Conservation (phyloP, 352 stramenopile genomes). For the Phytophthora fragariae region DNA sequence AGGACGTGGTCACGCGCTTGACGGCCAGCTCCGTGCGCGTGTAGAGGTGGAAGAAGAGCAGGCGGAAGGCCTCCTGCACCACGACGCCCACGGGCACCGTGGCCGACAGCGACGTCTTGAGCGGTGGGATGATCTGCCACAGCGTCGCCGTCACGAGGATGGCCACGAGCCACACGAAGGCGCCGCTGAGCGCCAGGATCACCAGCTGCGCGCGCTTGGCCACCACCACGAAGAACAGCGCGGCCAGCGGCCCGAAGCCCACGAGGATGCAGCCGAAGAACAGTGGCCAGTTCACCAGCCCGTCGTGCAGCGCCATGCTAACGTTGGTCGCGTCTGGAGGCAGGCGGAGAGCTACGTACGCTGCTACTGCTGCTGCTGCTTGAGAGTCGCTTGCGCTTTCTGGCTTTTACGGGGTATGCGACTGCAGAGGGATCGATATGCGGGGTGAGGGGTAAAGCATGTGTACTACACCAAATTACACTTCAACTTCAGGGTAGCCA, state of each 20-base stretch:
- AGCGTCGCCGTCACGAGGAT: slow-evolving; percentile 81
- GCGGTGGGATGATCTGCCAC: slow-evolving; percentile 77
- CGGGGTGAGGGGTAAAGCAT: background rate
- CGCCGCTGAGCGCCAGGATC: slow-evolving; percentile 81
- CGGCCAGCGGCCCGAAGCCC: slow-evolving; percentile 73
- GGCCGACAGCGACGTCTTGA: slow-evolving; percentile 78
- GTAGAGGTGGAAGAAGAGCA: slow-evolving; percentile 82
- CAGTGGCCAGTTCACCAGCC: slow-evolving; percentile 84
- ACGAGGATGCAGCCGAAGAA: slow-evolving; percentile 86
- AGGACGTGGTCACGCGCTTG: slow-evolving; percentile 76
- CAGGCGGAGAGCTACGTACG: background rate
- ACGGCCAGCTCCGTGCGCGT: slow-evolving; percentile 77
- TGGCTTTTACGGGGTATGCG: background rate
- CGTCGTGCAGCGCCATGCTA: slow-evolving; percentile 74
- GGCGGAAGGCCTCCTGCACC: slow-evolving; percentile 74
- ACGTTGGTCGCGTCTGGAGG: background rate
- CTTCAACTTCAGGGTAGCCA: background rate
- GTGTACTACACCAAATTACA: background rate
- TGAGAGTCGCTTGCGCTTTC: background rate
- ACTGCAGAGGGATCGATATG: background rate
- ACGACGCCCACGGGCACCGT: slow-evolving; percentile 78
- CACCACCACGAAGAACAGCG: slow-evolving; percentile 85
- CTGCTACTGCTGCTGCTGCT: background rate
- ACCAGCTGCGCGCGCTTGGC: slow-evolving; percentile 85
- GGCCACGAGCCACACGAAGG: slow-evolving; percentile 85